These are phyloP conservation scores for Sanghuangporus baumii DNA, from an alignment of 1,284 basidiomycete genomes.

Conservation along the genomic window DNA sequence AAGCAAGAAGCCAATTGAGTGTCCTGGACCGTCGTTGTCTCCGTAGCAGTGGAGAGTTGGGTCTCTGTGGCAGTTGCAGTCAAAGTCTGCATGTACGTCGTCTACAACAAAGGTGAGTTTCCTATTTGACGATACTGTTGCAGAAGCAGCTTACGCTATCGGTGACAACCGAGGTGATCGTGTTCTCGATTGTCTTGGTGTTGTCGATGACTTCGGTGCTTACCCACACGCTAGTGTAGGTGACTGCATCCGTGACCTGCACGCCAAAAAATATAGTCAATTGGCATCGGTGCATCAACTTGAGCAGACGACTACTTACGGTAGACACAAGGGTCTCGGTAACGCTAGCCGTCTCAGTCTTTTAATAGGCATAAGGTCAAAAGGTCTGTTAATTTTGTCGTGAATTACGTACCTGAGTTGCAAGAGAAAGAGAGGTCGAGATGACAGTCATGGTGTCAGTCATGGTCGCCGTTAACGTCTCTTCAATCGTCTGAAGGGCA, in stretches of 20 bases:
- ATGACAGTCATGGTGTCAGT: constrained; percentile 36
- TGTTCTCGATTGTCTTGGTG: constrained; percentile 45
- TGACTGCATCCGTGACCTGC: constrained; percentile 30
- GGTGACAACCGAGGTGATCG: constrained; percentile 42
- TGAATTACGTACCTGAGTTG: constrained; percentile 5
- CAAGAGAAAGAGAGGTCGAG: constrained; percentile 14
- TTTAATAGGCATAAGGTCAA: not conserved
- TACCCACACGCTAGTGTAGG: constrained; percentile 37
- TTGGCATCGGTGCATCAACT: not conserved
- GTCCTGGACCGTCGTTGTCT: constrained; percentile 34
- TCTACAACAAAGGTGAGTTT: constrained; percentile 7
- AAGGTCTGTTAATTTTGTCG: constrained; percentile 7
- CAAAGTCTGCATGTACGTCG: constrained; percentile 33
- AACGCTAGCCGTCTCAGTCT: constrained; percentile 32
- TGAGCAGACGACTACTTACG: not conserved
- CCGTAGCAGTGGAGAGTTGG: constrained; percentile 42
- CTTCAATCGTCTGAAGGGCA: constrained; percentile 33
- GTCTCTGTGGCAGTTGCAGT: constrained; percentile 29
- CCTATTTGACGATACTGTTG: not conserved
- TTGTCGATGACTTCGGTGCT: constrained; percentile 40
- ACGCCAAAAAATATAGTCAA: constrained; percentile 15
- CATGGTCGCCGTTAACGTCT: constrained; percentile 43
- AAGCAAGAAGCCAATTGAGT: constrained; percentile 52
- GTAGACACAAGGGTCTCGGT: constrained; percentile 37
- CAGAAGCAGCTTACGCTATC: constrained; percentile 26